Percentiles rank a stretch among this genome's conserved stretches.
phyloP scores from a whole-genome alignment of 352 stramenopile species.

The Elongisporangium undulatum region DNA sequence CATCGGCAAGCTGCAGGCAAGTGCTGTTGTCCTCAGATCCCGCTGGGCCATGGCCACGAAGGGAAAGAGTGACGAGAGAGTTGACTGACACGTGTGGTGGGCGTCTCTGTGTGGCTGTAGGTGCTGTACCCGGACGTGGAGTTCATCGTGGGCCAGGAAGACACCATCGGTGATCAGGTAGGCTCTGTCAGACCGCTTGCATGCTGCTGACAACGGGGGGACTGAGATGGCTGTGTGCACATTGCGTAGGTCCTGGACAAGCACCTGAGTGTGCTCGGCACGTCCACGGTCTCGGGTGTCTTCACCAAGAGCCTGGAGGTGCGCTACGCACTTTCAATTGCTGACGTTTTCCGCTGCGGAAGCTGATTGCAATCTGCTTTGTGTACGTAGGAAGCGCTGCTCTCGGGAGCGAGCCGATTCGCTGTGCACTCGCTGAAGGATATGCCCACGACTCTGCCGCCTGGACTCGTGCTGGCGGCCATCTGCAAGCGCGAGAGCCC shows the following conservation, averaged over 20 bases:
- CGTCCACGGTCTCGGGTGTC: conserved; percentile 57
- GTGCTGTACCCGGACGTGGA: conserved; percentile 49
- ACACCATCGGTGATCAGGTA: conserved; percentile 79
- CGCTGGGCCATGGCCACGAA: no score
- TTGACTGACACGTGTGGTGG: neutral
- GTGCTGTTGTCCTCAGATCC: neutral
- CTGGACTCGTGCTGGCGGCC: conserved; percentile 70
- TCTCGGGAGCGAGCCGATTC: conserved; percentile 63
- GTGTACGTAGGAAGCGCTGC: conserved; percentile 43
- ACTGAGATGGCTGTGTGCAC: neutral
- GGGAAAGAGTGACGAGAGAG: neutral
- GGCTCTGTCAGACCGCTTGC: neutral
- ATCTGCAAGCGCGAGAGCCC: conserved; percentile 84
- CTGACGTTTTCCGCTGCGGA: neutral
- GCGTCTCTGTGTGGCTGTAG: conserved; percentile 11
- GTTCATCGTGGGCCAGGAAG: conserved; percentile 76
- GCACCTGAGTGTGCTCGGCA: conserved; percentile 73
- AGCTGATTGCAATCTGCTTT: neutral
- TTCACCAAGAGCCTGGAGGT: conserved; percentile 91
- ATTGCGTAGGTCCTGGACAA: conserved; percentile 44
- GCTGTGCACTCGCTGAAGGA: conserved; percentile 89
- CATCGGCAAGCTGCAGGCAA: conserved; percentile 68
- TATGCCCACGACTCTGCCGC: conserved; percentile 80
- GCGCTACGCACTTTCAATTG: neutral
- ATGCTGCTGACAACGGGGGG: neutral